Percentiles rank a stretch among this genome's conserved stretches.
These are phyloP conservation scores for Pseudogymnoascus sp. DNA, from an alignment of 2,329 filamentous ascomycete genomes.

Conservation along the genomic window DNA sequence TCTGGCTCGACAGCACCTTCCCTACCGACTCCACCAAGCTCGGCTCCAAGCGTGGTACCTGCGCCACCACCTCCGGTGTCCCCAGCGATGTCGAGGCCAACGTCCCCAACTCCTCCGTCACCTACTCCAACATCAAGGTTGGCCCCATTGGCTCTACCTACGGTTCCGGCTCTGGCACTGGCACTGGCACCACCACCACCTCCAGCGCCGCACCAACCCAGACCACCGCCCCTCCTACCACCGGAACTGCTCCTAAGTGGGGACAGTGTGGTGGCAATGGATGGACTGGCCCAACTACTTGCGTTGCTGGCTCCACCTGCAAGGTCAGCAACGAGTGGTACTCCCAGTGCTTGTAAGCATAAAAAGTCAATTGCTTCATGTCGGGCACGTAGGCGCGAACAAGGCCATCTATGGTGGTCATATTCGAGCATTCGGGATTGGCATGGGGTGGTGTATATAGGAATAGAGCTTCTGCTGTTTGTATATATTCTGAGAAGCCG, in stretches of 20 bases:
- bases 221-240: not conserved
- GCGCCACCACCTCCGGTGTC: conserved; percentile 43
- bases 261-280: conserved; percentile 15
- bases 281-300: conserved; percentile 18
- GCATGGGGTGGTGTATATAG: not conserved
- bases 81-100: conserved; percentile 42
- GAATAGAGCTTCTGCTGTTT: conserved; percentile 3
- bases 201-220: not conserved
- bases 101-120: conserved; percentile 38
- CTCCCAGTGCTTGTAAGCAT: conserved; percentile 21
- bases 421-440: not conserved
- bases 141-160: conserved; percentile 28
- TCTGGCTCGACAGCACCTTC: conserved; percentile 66
- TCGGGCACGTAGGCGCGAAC: not conserved
- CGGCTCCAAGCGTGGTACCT: conserved; percentile 48
- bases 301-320: conserved; percentile 17
- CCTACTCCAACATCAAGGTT: conserved; percentile 29
- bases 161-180: conserved; percentile 10
- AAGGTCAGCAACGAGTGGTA: conserved; percentile 19
- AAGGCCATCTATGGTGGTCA: not conserved
- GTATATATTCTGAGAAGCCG: conserved; percentile 1
- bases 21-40: conserved; percentile 40
- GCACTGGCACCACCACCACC: not conserved
- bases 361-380: not conserved
- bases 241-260: not conserved